Base-by-base conservation (phyloP, 768 basidiomycete genomes). In the Auricularia sp. region DNA sequence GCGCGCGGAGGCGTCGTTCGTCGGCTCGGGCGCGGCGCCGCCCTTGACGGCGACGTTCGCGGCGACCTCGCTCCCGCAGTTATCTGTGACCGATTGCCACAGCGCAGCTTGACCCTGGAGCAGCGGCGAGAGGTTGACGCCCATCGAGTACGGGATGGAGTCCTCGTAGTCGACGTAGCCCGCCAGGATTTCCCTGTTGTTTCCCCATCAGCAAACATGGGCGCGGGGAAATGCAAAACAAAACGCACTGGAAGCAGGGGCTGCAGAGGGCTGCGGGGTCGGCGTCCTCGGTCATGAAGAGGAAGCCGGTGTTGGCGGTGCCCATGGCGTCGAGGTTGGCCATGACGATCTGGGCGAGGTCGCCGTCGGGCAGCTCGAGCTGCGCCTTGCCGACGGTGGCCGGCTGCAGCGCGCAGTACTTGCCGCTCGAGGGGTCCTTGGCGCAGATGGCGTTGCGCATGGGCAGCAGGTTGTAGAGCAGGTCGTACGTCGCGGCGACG, bases 161-260 rank as follows among this genome's bases (percentile, higher is more conserved):
- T 84, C 82, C 77, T 94, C 90, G 74, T 83, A 95, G 64, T 77
- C 74, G 74, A 91, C 86, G 81, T 91, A 99, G 8, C 85, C 68
- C 1, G 84, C 83, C 68, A 98, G 72, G 72, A 94, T 77, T 67
- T 81, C 82, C 72, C 88, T 84, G 12, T 91, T 42, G 29, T 29
- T 29, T 29, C 29, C 29, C 29, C 29, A 29, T 29, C 29, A 29
- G 29, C 3, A 29, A 29, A 29, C 29, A 29, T 2, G 29, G 29
- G 29, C 29, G 29, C 29, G 29, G 29, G 29, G 29, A 29, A 29
- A 29, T 29, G 29, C 29, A 14, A 42, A 14, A 42, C 21, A 51
- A 18, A 6, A 59, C 56, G 29, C 34, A 29, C 56, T 59, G 56
- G 56, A 59, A 86, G 85, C 96, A 98, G 14, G 86, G 69, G 2